Base-by-base conservation (phyloP, 257 asterid species). In the Jacaranda mimosifolia region DNA sequence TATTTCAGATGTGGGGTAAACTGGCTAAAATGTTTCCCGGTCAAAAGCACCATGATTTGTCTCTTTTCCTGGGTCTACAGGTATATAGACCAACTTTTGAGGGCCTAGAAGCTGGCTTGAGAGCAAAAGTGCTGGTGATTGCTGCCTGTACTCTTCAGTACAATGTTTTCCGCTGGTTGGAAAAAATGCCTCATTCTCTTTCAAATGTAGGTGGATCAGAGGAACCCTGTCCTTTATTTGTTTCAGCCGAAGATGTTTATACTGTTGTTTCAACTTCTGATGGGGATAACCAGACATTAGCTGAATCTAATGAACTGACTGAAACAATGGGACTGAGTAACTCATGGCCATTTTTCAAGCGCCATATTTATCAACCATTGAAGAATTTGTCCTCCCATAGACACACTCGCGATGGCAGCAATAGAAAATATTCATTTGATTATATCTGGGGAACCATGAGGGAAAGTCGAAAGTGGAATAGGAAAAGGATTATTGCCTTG, bases 1-100 rank as follows among this genome's bases (percentile, higher is more conserved):
- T 88, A 70, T 90, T 90, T 85, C 95, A 90, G 84, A 82, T 90
- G 89, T 90, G 90, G 95, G 95, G 92, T 72, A 83, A 77, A 79
- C 86, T 75, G 77, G 92, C 95, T 74, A 76, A 83, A 64, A 86
- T 90, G 95, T 86, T 90, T 85, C 95, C 95, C 43, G 91, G 91
- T 42, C 95, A 90, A 74, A 82, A 84, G 75, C 85, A 82, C 81
- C 81, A 83, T 77, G 63, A 58, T 79, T 78, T 86, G 51, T 83
- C 95, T 77, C 83, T 82, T 73, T 73, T 88, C 58, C 82, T 90
- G 66, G 95, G 95, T 75, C 82, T 90, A 49, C 91, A 79, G 80
- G 85, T 77, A 9, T 90, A 90, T 77, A 69, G 75, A 79, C 81
- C 87, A 18, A 80, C 63, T 78, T 90, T 90, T 81, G 85, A 90